Evolutionary conservation across 2,329 filamentous ascomycete species (phyloP).

Genomic region (Colletotrichum zoysiae): DNA sequence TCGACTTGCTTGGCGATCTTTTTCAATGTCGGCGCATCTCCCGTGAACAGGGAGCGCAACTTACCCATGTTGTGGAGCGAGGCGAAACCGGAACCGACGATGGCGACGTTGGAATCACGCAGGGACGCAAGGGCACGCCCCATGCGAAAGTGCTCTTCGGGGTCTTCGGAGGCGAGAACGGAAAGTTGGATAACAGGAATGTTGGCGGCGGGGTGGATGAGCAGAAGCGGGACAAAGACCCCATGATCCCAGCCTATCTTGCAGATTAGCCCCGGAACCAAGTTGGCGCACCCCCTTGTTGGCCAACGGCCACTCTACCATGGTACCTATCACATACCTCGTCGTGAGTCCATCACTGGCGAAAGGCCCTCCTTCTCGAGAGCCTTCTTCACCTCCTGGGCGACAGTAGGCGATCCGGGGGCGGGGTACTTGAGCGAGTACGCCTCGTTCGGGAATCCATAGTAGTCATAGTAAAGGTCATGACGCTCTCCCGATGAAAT

Average conservation of each 20-base stretch:
- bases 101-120: slow-evolving; percentile 66
- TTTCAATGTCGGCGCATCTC: slow-evolving; percentile 46
- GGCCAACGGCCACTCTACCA: neutral
- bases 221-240: slow-evolving; percentile 69
- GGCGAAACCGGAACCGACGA: slow-evolving; percentile 71
- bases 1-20: slow-evolving; percentile 45
- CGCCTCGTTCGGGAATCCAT: slow-evolving; percentile 67
- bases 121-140: slow-evolving; percentile 65
- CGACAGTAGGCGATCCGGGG: slow-evolving; percentile 66
- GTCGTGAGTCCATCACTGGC: slow-evolving; percentile 53
- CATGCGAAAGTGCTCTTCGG: slow-evolving; percentile 62
- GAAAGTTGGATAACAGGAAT: slow-evolving; percentile 70
- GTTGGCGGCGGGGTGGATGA: slow-evolving; percentile 64
- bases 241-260: slow-evolving; percentile 67
- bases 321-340: slow-evolving; percentile 44
- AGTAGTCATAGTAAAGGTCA: slow-evolving; percentile 69
- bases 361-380: slow-evolving; percentile 61
- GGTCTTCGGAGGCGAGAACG: slow-evolving; percentile 65
- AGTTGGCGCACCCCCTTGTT: neutral
- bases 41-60: slow-evolving; percentile 55
- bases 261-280: slow-evolving; percentile 3
- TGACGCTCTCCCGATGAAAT: slow-evolving; percentile 64
- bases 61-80: slow-evolving; percentile 67
- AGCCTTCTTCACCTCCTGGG: slow-evolving; percentile 60
- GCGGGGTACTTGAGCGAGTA: slow-evolving; percentile 70